Evolutionary conservation across 768 basidiomycete species (phyloP), one percentile per base, ranked within the genome.

Genomic region (Pleurotus pulmonarius): DNA sequence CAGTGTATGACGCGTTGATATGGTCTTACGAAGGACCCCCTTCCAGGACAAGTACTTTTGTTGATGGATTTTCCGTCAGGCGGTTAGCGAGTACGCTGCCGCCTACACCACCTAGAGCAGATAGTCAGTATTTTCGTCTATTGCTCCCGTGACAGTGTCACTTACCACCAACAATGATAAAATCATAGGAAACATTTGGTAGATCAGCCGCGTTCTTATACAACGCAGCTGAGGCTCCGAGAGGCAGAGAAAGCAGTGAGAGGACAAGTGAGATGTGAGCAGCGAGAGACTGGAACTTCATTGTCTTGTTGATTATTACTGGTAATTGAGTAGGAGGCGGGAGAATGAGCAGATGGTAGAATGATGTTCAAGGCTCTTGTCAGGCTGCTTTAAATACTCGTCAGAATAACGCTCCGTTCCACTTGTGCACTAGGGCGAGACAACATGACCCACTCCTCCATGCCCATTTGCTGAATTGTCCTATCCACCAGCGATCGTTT

Each of bases 81-180:
- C 55, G 45, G 26, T 48, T 56, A 7, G 55, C 55, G 8, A 56
- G 9, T 15, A 56, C 55, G n/a, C 46, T 56, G 4, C 55, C 55
- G 5, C 26, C 55, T 4, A 46, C 46, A 18, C 55, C 55, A 48
- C 55, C 55, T 55, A 4, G 29, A 11, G 46, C 3, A 24, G 3
- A 38, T 48, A 26, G 24, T 53, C 39, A n/a, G 46, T 40, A 8
- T 56, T 34, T 34, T 8, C 11, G 29, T 34, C 9, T 8, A 34
- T 11, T 8, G 9, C 4, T 11, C 9, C 3, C 8, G 7, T 2
- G 29, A 11, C 29, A 43, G 11, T 51, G 29, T 20, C 13, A 18
- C 56, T 15, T 44, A 58, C 57, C 57, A 7, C 57, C 57, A 24
- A 58, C 49, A 43, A 58, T 22, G 24, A 58, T 41, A 41, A 58